A percentile compares a stretch with the other conserved stretches of the same genome.
Conservation (phyloP, 1,284 basidiomycete species). For the Anthracocystis walkeri region DNA sequence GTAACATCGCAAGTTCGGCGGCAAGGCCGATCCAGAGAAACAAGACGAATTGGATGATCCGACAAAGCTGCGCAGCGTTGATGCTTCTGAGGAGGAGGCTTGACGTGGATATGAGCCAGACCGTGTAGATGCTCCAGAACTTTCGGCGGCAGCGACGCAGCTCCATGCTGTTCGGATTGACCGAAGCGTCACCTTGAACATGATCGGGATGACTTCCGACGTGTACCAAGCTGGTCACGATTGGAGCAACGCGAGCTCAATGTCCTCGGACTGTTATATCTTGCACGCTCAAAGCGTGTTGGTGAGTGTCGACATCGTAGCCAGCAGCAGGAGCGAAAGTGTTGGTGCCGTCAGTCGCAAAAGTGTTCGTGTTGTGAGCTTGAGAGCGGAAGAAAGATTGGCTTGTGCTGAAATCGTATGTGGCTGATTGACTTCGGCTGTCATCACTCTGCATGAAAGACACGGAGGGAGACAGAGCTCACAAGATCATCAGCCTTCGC, state of each 20-base stretch:
- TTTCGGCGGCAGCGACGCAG: neutral
- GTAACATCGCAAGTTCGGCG: slow-evolving; percentile 12
- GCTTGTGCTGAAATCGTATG: neutral
- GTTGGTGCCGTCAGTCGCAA: neutral
- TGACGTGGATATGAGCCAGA: neutral
- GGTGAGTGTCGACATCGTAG: neutral
- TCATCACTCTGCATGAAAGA: slow-evolving; percentile 8
- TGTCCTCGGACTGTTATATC: neutral
- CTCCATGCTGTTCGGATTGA: slow-evolving; percentile 15
- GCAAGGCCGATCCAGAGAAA: no score
- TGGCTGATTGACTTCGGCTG: slow-evolving; percentile 1
- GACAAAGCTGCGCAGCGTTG: neutral
- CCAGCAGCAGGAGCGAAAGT: neutral
- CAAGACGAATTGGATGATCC: neutral
- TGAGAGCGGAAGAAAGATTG: neutral
- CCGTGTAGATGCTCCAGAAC: neutral
- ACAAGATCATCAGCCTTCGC: neutral
- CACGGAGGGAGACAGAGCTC: neutral
- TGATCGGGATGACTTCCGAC: slow-evolving; percentile 8
- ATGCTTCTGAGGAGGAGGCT: neutral
- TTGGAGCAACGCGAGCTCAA: neutral
- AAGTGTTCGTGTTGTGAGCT: neutral
- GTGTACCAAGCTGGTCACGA: neutral
- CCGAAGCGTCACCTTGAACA: slow-evolving; percentile 15
- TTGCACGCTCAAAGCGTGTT: neutral